phyloP scores from a whole-genome alignment of 208 protist genomes.

The Acanthamoeba lenticulata region DNA sequence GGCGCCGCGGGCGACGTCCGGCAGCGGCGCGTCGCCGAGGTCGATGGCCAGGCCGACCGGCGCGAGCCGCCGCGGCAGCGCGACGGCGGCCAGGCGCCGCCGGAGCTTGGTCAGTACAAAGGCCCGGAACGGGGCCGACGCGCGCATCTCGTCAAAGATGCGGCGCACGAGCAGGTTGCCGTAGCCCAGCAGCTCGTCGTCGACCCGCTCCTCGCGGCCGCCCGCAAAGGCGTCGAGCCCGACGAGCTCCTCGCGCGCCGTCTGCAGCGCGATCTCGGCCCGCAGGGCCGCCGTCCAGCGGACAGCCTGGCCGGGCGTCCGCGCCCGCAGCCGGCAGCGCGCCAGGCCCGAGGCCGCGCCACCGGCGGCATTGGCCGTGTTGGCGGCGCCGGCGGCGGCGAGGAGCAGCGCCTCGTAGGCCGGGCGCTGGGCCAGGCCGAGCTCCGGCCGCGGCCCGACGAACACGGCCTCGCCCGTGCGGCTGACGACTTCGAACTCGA shows the following conservation, averaged over 20 bases:
- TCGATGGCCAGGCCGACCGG: not conserved
- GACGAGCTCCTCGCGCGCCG: not conserved
- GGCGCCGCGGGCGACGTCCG: not conserved
- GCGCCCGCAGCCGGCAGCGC: not conserved
- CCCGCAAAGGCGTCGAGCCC: not conserved
- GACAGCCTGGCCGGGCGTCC: too few species aligned
- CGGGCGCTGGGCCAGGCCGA: not conserved
- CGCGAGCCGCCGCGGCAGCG: not conserved
- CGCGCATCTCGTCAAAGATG: not conserved
- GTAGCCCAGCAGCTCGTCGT: constrained; percentile 10
- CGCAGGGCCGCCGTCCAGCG: not conserved
- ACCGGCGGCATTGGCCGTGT: too few species aligned
- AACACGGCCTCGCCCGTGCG: not conserved
- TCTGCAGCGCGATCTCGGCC: not conserved
- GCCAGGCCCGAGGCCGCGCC: too few species aligned
- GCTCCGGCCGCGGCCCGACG: not conserved
- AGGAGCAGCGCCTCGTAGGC: not conserved
- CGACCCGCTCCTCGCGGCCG: not conserved
- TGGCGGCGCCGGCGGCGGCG: too few species aligned
- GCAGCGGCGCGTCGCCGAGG: not conserved
- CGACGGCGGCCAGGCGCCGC: not conserved
- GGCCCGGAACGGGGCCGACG: not conserved
- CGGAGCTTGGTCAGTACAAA: not conserved
- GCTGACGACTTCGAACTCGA: not conserved
- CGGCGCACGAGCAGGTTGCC: not conserved